phyloP scores from a whole-genome alignment of 805 yeast genomes.

The Sungouiozyma intestinalis region DNA sequence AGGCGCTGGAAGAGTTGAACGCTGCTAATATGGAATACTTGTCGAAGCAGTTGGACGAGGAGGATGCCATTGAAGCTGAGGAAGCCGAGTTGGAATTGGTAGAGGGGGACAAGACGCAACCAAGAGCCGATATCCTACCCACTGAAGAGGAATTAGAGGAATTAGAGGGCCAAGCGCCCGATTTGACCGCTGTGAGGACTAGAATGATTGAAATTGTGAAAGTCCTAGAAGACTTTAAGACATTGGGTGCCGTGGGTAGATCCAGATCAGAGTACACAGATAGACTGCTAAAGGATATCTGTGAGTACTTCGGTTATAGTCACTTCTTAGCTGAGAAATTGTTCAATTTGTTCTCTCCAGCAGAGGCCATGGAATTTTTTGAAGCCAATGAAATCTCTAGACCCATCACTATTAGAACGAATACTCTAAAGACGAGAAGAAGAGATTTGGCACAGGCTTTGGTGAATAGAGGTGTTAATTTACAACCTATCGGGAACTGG shows the following conservation, averaged over 20 bases:
- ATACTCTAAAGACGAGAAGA: conserved; percentile 87
- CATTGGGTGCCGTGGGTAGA: conserved; percentile 72
- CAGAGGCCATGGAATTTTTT: conserved; percentile 95
- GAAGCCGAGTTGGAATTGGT: conserved; percentile 54
- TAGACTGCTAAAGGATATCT: conserved; percentile 73
- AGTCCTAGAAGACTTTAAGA: conserved; percentile 83
- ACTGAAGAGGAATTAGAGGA: conserved; percentile 53
- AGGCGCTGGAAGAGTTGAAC: conserved; percentile 57
- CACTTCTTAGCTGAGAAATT: conserved; percentile 88
- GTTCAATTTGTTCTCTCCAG: conserved; percentile 82
- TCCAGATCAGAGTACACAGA: conserved; percentile 75
- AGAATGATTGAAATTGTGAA: conserved; percentile 93
- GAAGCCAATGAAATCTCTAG: conserved; percentile 97
- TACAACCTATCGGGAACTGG: conserved; percentile 97
- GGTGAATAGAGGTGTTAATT: conserved; percentile 92
- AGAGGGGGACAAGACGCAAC: conserved; percentile 49
- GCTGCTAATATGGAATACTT: conserved; percentile 78
- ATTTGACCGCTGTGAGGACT: conserved; percentile 74
- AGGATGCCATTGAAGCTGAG: conserved; percentile 46
- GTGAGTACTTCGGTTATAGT: conserved; percentile 89
- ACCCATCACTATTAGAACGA: conserved; percentile 96
- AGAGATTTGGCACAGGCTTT: conserved; percentile 91
- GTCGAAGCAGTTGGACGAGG: conserved; percentile 55
- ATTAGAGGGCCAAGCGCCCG: conserved; percentile 49
- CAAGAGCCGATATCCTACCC: conserved; percentile 71